Base-by-base conservation (phyloP, 352 stramenopile genomes). In the Paralagenidium karlingii region DNA sequence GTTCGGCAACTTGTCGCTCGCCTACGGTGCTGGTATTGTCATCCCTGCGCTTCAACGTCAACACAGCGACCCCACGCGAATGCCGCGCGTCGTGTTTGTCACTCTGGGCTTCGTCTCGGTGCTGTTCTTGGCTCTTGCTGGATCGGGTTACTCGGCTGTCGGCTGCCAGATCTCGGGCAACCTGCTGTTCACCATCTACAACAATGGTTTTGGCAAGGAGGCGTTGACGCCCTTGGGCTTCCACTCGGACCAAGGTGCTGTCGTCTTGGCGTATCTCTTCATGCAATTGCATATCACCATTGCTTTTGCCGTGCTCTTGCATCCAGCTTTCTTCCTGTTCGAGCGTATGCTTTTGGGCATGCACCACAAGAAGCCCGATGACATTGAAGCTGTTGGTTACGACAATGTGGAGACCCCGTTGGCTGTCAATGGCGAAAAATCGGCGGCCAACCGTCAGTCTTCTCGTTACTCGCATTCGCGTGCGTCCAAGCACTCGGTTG, bases 161-260 rank as follows among this genome's bases (percentile, higher is more conserved):
- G 46, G 46, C 7, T 53, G 46, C 37, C 46, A 53, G 50, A 50
- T 53, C 8, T 30, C 46, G 16, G 40, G 40, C 25, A 53, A 53
- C 61, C 82, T 91, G 49, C 67, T 86, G 62, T 91, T 91, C 55
- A 81, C 78, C 44, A 84, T 60, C 10, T 52, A 32, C 7, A 58
- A 59, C 8, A 43, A 67, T 42, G 16, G 3, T 8, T n/a, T n/a
- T n/a, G n/a, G n/a, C n/a, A 25, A 0, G 32, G 67, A 42, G 26
- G 59, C 36, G 3, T 22, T 80, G 9, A 53, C 58, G 0, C 46
- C 47, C 22, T 50, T 82, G 9, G 69, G 69, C 18, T 82, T 83
- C 48, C 40, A 39, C 69, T n/a, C 58, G 16, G 44, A 60, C 47
- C 34, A 11, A 3, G 51, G 54, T 22, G 43, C 46, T 24, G 50